Conservation (phyloP, 257 asterid species). For the Nicotiana sylvestris region DNA sequence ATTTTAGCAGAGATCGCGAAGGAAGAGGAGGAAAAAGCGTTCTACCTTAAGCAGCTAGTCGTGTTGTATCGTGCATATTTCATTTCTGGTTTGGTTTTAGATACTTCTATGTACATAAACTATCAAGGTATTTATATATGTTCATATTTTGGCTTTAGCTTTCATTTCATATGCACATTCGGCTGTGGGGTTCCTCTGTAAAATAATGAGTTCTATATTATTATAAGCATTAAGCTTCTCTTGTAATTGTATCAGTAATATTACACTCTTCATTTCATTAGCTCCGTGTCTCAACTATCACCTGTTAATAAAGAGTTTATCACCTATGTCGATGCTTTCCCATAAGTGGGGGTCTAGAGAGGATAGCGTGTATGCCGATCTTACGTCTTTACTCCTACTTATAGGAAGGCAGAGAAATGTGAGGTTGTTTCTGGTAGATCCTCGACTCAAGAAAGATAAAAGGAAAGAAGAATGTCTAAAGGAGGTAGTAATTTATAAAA, state of each 20-base stretch:
- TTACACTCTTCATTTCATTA: not conserved
- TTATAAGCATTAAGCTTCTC: not conserved
- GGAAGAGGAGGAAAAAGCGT: not conserved
- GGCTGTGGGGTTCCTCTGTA: not conserved
- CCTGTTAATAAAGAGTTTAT: not conserved
- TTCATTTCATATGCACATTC: slow-evolving; percentile 3
- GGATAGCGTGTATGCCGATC: too few species aligned
- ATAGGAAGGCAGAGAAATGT: too few species aligned
- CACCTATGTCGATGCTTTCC: too few species aligned
- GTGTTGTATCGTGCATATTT: not conserved
- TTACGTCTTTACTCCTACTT: too few species aligned
- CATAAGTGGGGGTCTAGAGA: too few species aligned
- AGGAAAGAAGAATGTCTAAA: not conserved
- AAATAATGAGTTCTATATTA: not conserved
- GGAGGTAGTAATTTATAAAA: too few species aligned
- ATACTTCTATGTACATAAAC: slow-evolving; percentile 11
- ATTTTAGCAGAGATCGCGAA: not conserved
- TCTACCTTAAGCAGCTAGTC: slow-evolving; percentile 3
- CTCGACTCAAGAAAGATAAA: too few species aligned
- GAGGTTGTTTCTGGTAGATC: too few species aligned
- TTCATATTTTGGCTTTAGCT: not conserved
- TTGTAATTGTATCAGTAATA: not conserved
- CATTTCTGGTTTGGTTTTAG: slow-evolving; percentile 1
- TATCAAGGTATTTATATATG: not conserved
- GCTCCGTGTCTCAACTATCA: not conserved